Conservation (phyloP, 495 filamentous ascomycete species). For the Penicillium daleae region DNA sequence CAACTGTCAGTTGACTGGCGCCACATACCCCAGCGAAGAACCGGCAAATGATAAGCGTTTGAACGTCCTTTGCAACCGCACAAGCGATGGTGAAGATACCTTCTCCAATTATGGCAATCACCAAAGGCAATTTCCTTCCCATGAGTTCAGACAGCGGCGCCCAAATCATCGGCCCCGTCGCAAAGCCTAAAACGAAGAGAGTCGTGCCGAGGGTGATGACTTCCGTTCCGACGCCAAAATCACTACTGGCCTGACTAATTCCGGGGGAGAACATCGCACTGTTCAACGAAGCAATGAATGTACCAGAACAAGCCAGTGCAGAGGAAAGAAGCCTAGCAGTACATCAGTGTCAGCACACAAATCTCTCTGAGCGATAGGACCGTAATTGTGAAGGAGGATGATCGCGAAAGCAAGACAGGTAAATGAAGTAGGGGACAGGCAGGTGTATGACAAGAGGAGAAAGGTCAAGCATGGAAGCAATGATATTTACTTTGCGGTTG, state of each 20-base stretch:
- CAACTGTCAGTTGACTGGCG: slow-evolving; percentile 53
- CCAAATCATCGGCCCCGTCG: slow-evolving; percentile 59
- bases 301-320: slow-evolving; percentile 49
- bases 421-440: too few relatives aligned
- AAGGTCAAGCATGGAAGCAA: background rate
- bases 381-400: too few relatives aligned
- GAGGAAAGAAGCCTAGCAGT: slow-evolving; percentile 31
- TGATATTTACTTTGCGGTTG: slow-evolving; percentile 31
- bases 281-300: slow-evolving; percentile 55
- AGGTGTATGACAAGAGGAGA: too few relatives aligned
- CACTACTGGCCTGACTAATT: slow-evolving; percentile 41
- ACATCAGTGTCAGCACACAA: background rate
- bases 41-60: slow-evolving; percentile 55
- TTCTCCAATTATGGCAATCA: slow-evolving; percentile 54
- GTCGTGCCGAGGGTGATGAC: slow-evolving; percentile 57
- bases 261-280: slow-evolving; percentile 60
- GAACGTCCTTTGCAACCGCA: slow-evolving; percentile 60
- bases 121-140: slow-evolving; percentile 62
- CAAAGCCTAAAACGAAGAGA: slow-evolving; percentile 59
- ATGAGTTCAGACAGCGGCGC: slow-evolving; percentile 77
- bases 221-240: slow-evolving; percentile 51
- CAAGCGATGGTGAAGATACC: slow-evolving; percentile 59
- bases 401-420: too few relatives aligned
- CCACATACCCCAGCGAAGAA: slow-evolving; percentile 58
- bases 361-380: too few relatives aligned